Evolutionary conservation across 2,329 filamentous ascomycete species (phyloP).

Genomic region (Blumeria hordei): DNA sequence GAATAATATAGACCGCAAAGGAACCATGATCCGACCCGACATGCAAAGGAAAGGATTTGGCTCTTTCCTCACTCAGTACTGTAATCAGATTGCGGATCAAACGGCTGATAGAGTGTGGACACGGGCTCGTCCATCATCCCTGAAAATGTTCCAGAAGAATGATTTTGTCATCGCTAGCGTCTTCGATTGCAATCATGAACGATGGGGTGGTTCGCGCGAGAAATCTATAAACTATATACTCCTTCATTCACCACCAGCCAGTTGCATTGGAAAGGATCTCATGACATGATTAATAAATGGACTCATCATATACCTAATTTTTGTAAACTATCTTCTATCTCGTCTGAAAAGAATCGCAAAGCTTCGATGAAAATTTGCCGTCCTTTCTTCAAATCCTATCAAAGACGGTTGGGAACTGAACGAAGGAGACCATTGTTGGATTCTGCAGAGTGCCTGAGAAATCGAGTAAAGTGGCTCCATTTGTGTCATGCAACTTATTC

Average conservation of each 20-base stretch:
- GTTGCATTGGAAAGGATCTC: too few species aligned
- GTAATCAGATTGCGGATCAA: neutral
- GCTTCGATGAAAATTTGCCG: too few species aligned
- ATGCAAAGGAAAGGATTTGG: conserved; percentile 1
- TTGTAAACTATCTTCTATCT: too few species aligned
- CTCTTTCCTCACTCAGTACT: neutral
- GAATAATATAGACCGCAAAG: neutral
- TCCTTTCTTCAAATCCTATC: too few species aligned
- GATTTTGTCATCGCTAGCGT: neutral
- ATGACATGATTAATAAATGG: too few species aligned
- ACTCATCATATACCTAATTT: too few species aligned
- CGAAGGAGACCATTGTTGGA: too few species aligned
- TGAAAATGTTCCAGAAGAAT: neutral
- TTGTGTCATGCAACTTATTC: too few species aligned
- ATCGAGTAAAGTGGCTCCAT: too few species aligned
- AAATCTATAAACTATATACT: neutral
- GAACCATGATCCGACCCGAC: neutral
- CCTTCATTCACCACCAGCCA: neutral
- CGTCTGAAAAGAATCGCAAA: too few species aligned
- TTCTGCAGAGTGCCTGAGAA: too few species aligned
- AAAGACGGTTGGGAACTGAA: too few species aligned
- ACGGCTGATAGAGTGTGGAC: neutral
- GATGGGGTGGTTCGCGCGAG: conserved; percentile 1
- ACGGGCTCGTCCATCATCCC: neutral
- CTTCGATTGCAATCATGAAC: neutral